Evolutionary conservation across 2,329 filamentous ascomycete species (phyloP), one percentile per base, ranked within the genome.

Genomic region (Gaeumannomyces sp.): DNA sequence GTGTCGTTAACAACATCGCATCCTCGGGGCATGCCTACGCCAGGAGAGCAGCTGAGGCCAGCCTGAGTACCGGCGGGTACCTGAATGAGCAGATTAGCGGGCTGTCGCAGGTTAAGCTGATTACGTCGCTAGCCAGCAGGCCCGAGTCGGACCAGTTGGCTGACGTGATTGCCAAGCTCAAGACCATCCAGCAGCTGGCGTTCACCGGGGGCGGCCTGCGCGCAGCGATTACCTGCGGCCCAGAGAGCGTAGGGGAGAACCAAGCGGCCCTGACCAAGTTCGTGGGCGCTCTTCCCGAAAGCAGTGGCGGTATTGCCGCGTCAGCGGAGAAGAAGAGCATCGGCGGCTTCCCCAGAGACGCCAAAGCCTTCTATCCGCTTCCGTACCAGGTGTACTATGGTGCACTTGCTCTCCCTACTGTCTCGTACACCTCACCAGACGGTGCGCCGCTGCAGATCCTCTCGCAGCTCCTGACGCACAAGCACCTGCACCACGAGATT

Each of bases 331-430:
- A 60, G 28, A 27, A 28, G 6, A 29, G 6, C 25, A 27, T 33
- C 22, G 28, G 69, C 72, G 63, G 14, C 56, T 74, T 80, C 28
- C 69, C 78, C 35, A 78, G 78, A 67, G 82, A 87, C 67, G 80
- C 81, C 68, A 95, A 93, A 75, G 89, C 92, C 0, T 96, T 98
- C 78, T 98, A 96, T 77, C 90, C 94, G 29, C 83, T 99, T 25
- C 95, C 95, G 0, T 99, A 97, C 77, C 95, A 99, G 77, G 95
- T 99, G 45, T 97, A 96, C 74, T 98, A 98, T 74, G 92, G 94
- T 10, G 90, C 89, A 22, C 83, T 95, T 59, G 89, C 92, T 25
- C 78, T 97, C 19, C 88, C 91, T 8, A 96, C 94, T 0, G 89
- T 90, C 0, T 91, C 93, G 0, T 99, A 97, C 76, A 89, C 87